Evolutionary conservation across 345 rosid genomes (phyloP), one percentile per base, ranked within the genome.

Genomic region (Eucalyptus marginata): DNA sequence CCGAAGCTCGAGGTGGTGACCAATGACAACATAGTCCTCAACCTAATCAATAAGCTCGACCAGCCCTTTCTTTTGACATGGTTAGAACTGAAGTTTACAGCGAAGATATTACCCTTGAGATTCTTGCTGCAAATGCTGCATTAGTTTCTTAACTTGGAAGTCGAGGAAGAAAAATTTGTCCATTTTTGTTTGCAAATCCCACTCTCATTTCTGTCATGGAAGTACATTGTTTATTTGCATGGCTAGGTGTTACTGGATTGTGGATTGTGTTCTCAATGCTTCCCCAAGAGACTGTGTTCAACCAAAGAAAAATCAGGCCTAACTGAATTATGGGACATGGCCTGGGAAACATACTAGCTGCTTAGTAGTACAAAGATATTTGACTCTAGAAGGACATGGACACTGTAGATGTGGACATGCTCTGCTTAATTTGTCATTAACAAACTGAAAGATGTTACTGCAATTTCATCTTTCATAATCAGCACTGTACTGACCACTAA

Each of bases 21-120:
- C 40, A 97, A 97, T 89, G 96, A 96, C 92, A 96, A 97, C 92
- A 92, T 97, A 83, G 87, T 97, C 51, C 96, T 97, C 80, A 96
- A 97, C 87, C 96, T 97, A 93, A 90, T 95, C 87, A 97, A 97
- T 93, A 97, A 96, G 88, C 96, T 97, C 3, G 99, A 97, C 87
- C 95, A 96, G 90, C 98, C 99, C 89, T 95, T 97, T 91, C 98
- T 97, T 90, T 90, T 96, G 84, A 97, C 99, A 79, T 95, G 99
- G 99, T 96, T 68, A 87, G 90, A 36, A 76, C 83, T 76, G 8
- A 10, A 76, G 27, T 10, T 29, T 62, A 62, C 68, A 62, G 68
- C 0, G 68, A 62, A 62, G 68, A 62, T 27, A 29, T 62, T 62
- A 29, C 33, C 15, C 29, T 62, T 62, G 68, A 3, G 33, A 62